Conservation (phyloP, 768 basidiomycete species). For the Tremella yokohamensis region DNA sequence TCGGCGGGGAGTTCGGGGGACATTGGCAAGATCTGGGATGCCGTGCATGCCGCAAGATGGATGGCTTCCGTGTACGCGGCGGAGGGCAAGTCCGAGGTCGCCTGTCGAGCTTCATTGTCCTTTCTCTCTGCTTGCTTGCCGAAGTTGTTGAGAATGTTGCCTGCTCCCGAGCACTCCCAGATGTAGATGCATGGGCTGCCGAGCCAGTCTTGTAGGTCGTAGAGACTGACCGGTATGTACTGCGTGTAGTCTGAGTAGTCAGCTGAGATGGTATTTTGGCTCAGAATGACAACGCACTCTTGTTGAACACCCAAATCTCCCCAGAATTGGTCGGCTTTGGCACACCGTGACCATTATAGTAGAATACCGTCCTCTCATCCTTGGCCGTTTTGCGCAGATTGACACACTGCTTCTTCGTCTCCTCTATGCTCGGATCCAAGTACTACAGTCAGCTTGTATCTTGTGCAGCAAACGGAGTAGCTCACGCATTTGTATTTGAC, state of each 20-base stretch:
- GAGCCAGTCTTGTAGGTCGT: slow-evolving; percentile 88
- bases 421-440: slow-evolving; percentile 90
- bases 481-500: slow-evolving; percentile 74
- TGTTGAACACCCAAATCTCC: slow-evolving; percentile 98
- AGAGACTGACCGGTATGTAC: slow-evolving; percentile 93
- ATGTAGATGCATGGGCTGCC: slow-evolving; percentile 95
- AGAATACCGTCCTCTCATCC: slow-evolving; percentile 88
- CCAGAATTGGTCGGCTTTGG: slow-evolving; percentile 91
- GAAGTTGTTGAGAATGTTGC: slow-evolving; percentile 86
- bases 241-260: slow-evolving; percentile 69
- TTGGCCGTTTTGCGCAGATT: slow-evolving; percentile 80
- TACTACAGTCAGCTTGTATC: slow-evolving; percentile 54
- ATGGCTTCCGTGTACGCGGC: slow-evolving; percentile 63
- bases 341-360: slow-evolving; percentile 98
- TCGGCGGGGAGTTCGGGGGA: slow-evolving; percentile 96
- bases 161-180: slow-evolving; percentile 99
- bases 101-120: slow-evolving; percentile 47
- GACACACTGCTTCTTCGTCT: slow-evolving; percentile 80
- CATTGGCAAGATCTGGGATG: slow-evolving; percentile 86
- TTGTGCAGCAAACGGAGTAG: neutral
- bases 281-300: slow-evolving; percentile 51
- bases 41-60: slow-evolving; percentile 89
- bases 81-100: slow-evolving; percentile 63
- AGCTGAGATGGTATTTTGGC: neutral
- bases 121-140: slow-evolving; percentile 56